Evolutionary conservation across 805 yeast species (phyloP).

Genomic region (Henningerozyma blattae): DNA sequence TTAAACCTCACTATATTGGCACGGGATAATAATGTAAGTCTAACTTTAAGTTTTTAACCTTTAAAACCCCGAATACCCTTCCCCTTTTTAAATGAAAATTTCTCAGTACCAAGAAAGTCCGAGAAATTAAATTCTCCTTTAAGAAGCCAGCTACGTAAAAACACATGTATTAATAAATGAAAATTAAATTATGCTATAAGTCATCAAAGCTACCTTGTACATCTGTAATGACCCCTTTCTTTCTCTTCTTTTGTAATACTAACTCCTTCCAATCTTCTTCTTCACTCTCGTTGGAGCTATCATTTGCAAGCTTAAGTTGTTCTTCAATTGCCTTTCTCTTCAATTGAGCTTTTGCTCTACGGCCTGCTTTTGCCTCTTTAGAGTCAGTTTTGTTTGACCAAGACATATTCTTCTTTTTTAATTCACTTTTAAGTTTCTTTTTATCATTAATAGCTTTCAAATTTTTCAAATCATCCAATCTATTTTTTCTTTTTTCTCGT

Average conservation of each 20-base stretch:
- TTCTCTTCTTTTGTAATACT: constrained; percentile 52
- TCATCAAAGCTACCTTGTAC: constrained; percentile 54
- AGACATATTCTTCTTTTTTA: constrained; percentile 45
- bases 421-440: constrained; percentile 31
- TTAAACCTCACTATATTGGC: too few species aligned
- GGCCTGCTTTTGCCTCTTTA: constrained; percentile 46
- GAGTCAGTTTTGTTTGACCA: constrained; percentile 68
- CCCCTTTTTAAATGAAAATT: too few species aligned
- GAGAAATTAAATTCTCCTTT: too few species aligned
- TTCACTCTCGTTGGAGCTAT: constrained; percentile 26
- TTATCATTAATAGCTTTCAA: constrained; percentile 24
- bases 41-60: too few species aligned
- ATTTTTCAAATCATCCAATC: constrained; percentile 48
- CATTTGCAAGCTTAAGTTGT: constrained; percentile 28
- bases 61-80: too few species aligned
- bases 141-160: too few species aligned
- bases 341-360: constrained; percentile 47
- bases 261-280: constrained; percentile 82
- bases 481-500: constrained; percentile 39
- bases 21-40: too few species aligned
- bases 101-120: too few species aligned
- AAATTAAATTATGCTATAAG: too few species aligned
- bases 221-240: constrained; percentile 29
- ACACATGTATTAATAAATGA: too few species aligned
- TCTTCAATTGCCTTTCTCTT: constrained; percentile 56